Base-by-base conservation (phyloP, 441 rosid genomes). In the Iberis amara region DNA sequence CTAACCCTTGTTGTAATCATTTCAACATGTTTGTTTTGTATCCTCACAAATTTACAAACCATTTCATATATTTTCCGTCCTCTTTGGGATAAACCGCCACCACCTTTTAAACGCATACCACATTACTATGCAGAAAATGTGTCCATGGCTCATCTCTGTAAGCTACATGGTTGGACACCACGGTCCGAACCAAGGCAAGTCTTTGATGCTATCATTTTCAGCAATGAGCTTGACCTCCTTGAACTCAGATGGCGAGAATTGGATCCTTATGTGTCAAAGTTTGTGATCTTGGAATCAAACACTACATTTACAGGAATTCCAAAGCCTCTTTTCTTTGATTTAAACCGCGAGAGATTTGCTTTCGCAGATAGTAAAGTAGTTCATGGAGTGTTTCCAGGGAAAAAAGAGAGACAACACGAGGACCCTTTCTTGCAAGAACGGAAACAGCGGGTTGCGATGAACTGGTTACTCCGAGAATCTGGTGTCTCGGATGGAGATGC, bases 41-140 rank as follows among this genome's bases (percentile, higher is more conserved):
- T 82, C 18, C 24, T 68, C 54, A 62, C 52, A 31, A 59, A 85
- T 59, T 55, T 58, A 26, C 75, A 69, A 57, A 66, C 71, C 35
- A 59, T 87, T 32, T 64, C 87, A 10, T 86, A 81, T 45, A 51
- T 86, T 32, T 73, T 87, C 62, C 89, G 94, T 1, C 96, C 96
- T 4, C 74, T 90, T 32, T 90, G 94, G 96, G 96, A 85, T 73
- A 71, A 71, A 3, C 89, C 96, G 2, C 92, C 95, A 52, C 64
- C 65, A 10, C 80, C 94, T 1, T 87, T 90, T 62, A 51, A 57
- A 36, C 80, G 61, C 36, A 55, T 90, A 3, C 97, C 96, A 1
- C 96, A 90, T 71, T 90, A 74, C 70, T 90, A 90, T 54, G 86
- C 96, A 0, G 96, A 87, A 55, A 90, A 85, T 70, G 85, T 90